Evolutionary conservation across 176 grass and related monocot genomes (phyloP), one percentile per base, ranked within the genome.

Genomic region (Oryza australiensis): DNA sequence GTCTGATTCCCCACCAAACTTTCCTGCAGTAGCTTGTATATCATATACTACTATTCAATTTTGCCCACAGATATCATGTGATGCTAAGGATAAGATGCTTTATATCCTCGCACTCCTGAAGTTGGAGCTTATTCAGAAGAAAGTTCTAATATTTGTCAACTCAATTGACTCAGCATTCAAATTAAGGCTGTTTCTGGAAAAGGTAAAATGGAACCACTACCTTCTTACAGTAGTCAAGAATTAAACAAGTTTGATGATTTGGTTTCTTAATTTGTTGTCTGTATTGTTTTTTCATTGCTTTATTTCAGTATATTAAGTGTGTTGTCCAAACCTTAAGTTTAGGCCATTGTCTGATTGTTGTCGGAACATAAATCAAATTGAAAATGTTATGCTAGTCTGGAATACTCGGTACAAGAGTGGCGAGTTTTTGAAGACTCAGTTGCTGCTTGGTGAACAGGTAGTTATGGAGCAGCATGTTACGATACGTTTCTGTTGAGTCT

Each of bases 71-170:
- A 95, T 98, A 71, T 90, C 92, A 28, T 98, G 95, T 65, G 86
- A 70, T 77, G 64, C 72, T 69, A 87, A 79, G 82, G 95, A 98
- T 89, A 98, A 94, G 74, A 86, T 93, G 80, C 79, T 98, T 55
- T 88, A 98, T 86, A 85, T 88, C 63, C 88, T 94, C 66, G 76
- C 88, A 66, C 73, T 98, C 37, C 73, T 98, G 63, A 94, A 98
- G 84, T 81, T 95, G 12, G 90, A 95, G 86, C 95, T 98, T 87
- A 67, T 98, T 86, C 92, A 93, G 57, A 95, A 93, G 86, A 98
- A 98, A 86, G 90, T 93, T 69, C 85, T 98, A 46, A 87, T 95
- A 88, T 98, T 98, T 91, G 92, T 98, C 64, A 95, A 98, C 83
- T 91, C 95, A n/a, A 93, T 98, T 84, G 95, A 98, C 77, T 90